Evolutionary conservation across 495 filamentous ascomycete species (phyloP).

Genomic region (Darksidea phi): DNA sequence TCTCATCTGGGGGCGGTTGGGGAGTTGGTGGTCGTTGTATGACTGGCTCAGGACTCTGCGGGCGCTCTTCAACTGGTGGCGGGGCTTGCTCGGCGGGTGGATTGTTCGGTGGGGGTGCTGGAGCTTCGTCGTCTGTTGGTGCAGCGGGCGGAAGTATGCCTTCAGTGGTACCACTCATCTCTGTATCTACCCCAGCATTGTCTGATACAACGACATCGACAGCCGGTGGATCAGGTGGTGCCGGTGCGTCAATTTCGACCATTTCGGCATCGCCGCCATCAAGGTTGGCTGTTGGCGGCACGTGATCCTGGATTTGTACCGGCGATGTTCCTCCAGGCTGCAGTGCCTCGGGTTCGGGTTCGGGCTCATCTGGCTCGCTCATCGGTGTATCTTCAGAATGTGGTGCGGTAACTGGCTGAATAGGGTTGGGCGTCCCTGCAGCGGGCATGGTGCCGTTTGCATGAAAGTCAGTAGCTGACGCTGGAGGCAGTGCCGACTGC

Average conservation of each 20-base stretch:
- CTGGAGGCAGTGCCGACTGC: too few species aligned
- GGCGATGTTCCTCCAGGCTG: background rate
- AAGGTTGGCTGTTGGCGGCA: background rate
- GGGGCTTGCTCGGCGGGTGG: slow-evolving; percentile 2
- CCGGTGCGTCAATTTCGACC: slow-evolving; percentile 18
- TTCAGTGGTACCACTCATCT: slow-evolving; percentile 34
- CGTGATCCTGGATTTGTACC: background rate
- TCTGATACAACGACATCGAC: slow-evolving; percentile 22
- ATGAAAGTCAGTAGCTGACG: background rate
- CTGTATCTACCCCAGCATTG: slow-evolving; percentile 17
- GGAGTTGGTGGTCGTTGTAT: background rate
- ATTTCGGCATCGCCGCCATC: slow-evolving; percentile 16
- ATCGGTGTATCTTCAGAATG: slow-evolving; percentile 35
- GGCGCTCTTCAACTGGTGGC: background rate
- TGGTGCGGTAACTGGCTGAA: slow-evolving; percentile 10
- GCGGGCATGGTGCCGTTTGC: background rate
- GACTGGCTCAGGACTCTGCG: background rate
- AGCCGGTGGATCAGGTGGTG: slow-evolving; percentile 20
- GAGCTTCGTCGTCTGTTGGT: slow-evolving; percentile 5
- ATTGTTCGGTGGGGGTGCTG: slow-evolving; percentile 4
- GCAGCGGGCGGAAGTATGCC: slow-evolving; percentile 14
- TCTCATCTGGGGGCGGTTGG: slow-evolving; percentile 27
- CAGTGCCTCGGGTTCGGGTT: background rate
- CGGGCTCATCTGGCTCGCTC: slow-evolving; percentile 35
- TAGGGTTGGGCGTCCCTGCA: slow-evolving; percentile 5